Percentiles rank a stretch among this genome's conserved stretches.
phyloP scores from a whole-genome alignment of 768 basidiomycete species.

The Multifurca ochricompacta region DNA sequence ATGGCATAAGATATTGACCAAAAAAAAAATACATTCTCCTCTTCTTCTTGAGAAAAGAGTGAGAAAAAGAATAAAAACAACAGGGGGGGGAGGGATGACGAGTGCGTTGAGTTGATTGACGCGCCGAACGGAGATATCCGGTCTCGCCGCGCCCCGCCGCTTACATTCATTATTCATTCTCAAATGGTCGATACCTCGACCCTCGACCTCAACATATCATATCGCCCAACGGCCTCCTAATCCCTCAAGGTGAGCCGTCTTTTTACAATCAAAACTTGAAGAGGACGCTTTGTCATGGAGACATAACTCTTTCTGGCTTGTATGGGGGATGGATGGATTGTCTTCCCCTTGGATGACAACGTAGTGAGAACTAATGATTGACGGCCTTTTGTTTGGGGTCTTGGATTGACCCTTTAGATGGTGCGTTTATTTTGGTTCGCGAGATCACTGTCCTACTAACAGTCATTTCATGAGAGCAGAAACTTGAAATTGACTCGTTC shows the following conservation, averaged over 20 bases:
- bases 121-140: slow-evolving; percentile 15
- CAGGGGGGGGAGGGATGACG: too few species aligned
- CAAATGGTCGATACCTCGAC: too few species aligned
- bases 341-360: slow-evolving; percentile 18
- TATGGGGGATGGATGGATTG: slow-evolving; percentile 22
- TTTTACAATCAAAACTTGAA: slow-evolving; percentile 22
- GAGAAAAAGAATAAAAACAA: too few species aligned
- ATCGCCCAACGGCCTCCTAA: slow-evolving; percentile 28
- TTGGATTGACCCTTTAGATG: slow-evolving; percentile 21
- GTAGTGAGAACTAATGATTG: slow-evolving; percentile 5
- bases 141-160: too few species aligned
- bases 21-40: too few species aligned
- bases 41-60: too few species aligned
- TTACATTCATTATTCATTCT: too few species aligned
- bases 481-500: slow-evolving; percentile 98
- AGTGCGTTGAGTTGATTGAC: too few species aligned
- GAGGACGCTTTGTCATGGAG: not conserved
- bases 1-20: too few species aligned
- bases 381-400: slow-evolving; percentile 4
- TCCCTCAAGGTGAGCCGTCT: slow-evolving; percentile 54
- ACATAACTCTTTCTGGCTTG: slow-evolving; percentile 16
- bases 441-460: slow-evolving; percentile 19
- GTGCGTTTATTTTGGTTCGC: slow-evolving; percentile 15
- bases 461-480: slow-evolving; percentile 41
- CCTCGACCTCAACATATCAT: too few species aligned